phyloP scores from a whole-genome alignment of 805 yeast species.

The Yamadazyma laniorum region DNA sequence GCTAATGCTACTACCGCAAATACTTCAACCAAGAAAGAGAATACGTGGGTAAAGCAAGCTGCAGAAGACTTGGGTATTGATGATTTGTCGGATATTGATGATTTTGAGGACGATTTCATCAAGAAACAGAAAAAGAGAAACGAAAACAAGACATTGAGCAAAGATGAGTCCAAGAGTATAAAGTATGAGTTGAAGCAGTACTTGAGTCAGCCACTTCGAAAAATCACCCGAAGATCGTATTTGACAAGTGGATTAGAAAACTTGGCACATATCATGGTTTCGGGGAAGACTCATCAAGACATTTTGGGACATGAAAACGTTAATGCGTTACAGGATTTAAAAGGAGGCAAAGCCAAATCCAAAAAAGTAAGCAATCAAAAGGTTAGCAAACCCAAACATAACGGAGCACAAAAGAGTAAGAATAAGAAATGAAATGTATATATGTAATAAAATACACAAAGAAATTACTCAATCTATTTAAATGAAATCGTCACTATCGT shows the following conservation, averaged over 20 bases:
- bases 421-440: slow-evolving; percentile 1
- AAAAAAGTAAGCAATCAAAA: slow-evolving; percentile 5
- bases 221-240: slow-evolving; percentile 66
- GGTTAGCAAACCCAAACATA: slow-evolving; percentile 4
- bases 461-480: slow-evolving; percentile 13
- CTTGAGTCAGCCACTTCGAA: slow-evolving; percentile 55
- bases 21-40: slow-evolving; percentile 63
- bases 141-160: slow-evolving; percentile 41
- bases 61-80: slow-evolving; percentile 92
- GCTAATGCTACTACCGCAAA: slow-evolving; percentile 69
- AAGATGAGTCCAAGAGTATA: slow-evolving; percentile 46
- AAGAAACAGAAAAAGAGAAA: slow-evolving; percentile 58
- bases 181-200: slow-evolving; percentile 54
- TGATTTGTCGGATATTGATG: slow-evolving; percentile 58
- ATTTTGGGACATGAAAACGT: slow-evolving; percentile 69
- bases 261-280: slow-evolving; percentile 71
- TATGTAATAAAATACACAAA: slow-evolving; percentile 1
- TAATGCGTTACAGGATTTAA: slow-evolving; percentile 65
- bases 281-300: slow-evolving; percentile 62
- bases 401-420: slow-evolving; percentile 6
- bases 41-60: slow-evolving; percentile 81
- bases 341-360: slow-evolving; percentile 10
- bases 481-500: slow-evolving; percentile 47
- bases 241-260: slow-evolving; percentile 77
- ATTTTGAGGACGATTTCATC: slow-evolving; percentile 61